phyloP scores from a whole-genome alignment of 441 rosid species.

The Isatis lusitanica region DNA sequence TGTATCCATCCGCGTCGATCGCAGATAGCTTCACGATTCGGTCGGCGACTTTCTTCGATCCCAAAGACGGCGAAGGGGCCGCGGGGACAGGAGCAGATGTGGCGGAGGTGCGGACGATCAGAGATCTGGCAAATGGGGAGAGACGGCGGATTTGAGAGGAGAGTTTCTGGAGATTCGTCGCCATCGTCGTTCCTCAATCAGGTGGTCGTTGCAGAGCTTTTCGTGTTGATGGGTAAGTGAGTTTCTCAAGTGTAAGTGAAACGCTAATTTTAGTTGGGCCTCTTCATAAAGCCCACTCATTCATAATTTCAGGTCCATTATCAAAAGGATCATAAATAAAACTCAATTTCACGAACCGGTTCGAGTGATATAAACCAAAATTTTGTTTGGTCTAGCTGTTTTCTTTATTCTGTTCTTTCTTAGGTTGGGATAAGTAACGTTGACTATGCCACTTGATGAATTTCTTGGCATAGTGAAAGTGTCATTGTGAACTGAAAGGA shows the following conservation, averaged over 20 bases:
- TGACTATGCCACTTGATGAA: not conserved
- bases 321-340: not conserved
- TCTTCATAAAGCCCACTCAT: not conserved
- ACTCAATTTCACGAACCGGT: not conserved
- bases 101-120: slow-evolving; percentile 42
- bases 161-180: slow-evolving; percentile 51
- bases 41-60: slow-evolving; percentile 74
- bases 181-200: slow-evolving; percentile 39
- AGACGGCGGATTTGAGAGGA: slow-evolving; percentile 61
- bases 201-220: slow-evolving; percentile 32
- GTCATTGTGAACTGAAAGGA: not conserved
- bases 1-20: slow-evolving; percentile 67
- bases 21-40: slow-evolving; percentile 83
- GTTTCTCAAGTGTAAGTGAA: not conserved
- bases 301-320: not conserved
- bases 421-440: not conserved
- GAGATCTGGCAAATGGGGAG: slow-evolving; percentile 46
- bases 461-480: not conserved
- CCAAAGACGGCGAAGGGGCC: slow-evolving; percentile 26
- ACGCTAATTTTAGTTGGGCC: slow-evolving; percentile 2
- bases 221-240: not conserved
- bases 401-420: not conserved
- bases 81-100: slow-evolving; percentile 27
- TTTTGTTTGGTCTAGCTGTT: not conserved
- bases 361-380: not conserved